Conservation (phyloP, 2,329 filamentous ascomycete species). For the Fusarium veterinarium region DNA sequence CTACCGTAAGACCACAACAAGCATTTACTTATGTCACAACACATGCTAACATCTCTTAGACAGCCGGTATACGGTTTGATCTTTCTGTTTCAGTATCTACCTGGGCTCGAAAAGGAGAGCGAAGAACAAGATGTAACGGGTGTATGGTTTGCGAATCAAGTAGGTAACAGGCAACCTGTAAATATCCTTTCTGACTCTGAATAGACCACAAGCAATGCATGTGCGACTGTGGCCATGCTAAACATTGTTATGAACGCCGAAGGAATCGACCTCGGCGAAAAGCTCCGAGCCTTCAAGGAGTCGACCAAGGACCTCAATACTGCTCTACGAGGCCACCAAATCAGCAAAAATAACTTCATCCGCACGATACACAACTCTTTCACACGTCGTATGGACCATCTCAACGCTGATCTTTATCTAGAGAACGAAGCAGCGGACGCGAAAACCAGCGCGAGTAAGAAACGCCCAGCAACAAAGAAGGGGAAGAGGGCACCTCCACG, state of each 20-base stretch:
- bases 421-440: conserved; percentile 63
- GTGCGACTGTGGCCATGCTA: conserved; percentile 90
- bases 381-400: conserved; percentile 79
- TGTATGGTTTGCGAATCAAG: conserved; percentile 96
- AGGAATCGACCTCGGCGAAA: conserved; percentile 73
- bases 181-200: conserved; percentile 15
- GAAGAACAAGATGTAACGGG: conserved; percentile 65
- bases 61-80: conserved; percentile 87
- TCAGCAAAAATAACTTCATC: conserved; percentile 81
- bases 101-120: conserved; percentile 62
- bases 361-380: conserved; percentile 90
- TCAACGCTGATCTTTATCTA: conserved; percentile 76
- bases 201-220: conserved; percentile 84
- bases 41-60: conserved; percentile 53
- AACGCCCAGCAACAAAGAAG: conserved; percentile 50
- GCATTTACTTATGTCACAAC: neutral
- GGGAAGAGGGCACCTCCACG: conserved; percentile 43
- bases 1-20: conserved; percentile 64
- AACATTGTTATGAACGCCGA: conserved; percentile 92
- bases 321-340: conserved; percentile 77
- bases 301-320: conserved; percentile 77
- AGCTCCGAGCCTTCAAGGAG: conserved; percentile 77
- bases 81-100: conserved; percentile 81
- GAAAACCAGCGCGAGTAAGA: conserved; percentile 50
- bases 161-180: conserved; percentile 48